These are phyloP conservation scores for Wilhelminamyces savonicus DNA, from an alignment of 805 yeast species.

Conservation along the genomic window DNA sequence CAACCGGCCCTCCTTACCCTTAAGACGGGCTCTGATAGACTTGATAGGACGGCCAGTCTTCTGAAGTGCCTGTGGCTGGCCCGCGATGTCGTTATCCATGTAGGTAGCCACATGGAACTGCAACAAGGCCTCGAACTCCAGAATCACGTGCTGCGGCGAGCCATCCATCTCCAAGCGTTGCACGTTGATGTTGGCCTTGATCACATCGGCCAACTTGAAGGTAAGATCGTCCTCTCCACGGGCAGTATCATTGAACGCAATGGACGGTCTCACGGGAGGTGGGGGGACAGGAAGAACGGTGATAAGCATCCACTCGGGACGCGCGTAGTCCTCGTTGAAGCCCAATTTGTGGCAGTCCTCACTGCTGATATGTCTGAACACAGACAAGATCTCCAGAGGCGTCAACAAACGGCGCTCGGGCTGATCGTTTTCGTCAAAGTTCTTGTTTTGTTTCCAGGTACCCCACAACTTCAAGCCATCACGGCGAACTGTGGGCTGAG, in stretches of 20 bases:
- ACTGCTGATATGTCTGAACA: conserved; percentile 82
- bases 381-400: conserved; percentile 85
- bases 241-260: conserved; percentile 96
- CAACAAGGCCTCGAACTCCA: conserved; percentile 89
- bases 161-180: conserved; percentile 97
- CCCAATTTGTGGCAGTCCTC: conserved; percentile 82
- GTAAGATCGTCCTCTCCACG: conserved; percentile 99
- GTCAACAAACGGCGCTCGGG: conserved; percentile 87
- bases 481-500: conserved; percentile 91
- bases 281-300: conserved; percentile 99
- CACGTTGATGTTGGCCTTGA: conserved; percentile 96
- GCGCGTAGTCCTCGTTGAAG: conserved; percentile 89
- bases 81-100: conserved; percentile 99
- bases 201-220: conserved; percentile 90
- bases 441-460: conserved; percentile 91
- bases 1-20: conserved; percentile 98
- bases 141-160: conserved; percentile 96
- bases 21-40: conserved; percentile 97
- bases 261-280: conserved; percentile 98
- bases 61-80: conserved; percentile 98
- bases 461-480: conserved; percentile 97
- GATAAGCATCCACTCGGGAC: conserved; percentile 97
- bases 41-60: conserved; percentile 98
- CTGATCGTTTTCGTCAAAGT: conserved; percentile 77
- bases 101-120: conserved; percentile 99